Evolutionary conservation across 2,329 filamentous ascomycete genomes (phyloP), one percentile per base, ranked within the genome.

Genomic region (Escovopsis weberi): DNA sequence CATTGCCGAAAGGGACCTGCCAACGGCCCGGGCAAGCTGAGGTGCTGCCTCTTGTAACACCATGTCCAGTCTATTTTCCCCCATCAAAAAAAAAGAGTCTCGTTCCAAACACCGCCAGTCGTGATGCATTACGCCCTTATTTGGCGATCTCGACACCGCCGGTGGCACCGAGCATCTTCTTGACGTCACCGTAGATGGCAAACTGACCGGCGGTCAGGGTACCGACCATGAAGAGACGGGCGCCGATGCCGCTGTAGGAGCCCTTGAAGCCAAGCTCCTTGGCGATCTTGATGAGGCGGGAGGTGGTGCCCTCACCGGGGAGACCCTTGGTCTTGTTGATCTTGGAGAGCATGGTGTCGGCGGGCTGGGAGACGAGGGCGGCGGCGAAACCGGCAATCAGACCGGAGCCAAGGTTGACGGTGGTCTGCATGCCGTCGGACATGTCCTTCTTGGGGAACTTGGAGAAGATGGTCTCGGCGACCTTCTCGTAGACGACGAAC

Each of bases 291-390:
- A 89, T 72, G 59, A 93, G 69, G 65, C 85, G 81, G 64, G 70
- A 74, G 61, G 75, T 75, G 57, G 83, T 91, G 59, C 85, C 78
- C 72, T 93, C 84, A 72, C 85, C 85, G 52, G 85, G 85, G 47
- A 78, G 71, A 68, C 84, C 85, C 73, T 85, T 80, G 68, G 82
- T 85, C 82, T 91, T 91, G 82, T 93, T 93, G 75, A 93, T 91
- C 78, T 89, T 91, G 69, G 77, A 83, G 51, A 93, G 80, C 85
- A 93, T 93, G 61, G 85, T 93, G 65, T 93, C 85, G 63, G 85
- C 85, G 55, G 85, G 85, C 72, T 93, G 85, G 50, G 85, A 93
- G 62, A 93, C 75, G 56, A 89, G 63, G 60, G 85, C 85, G 56
- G 85, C 85, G 57, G 85, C 85, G 69, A 93, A 86, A 82, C 85